phyloP scores from a whole-genome alignment of 805 yeast species.

The Pichia sporocuriosa region DNA sequence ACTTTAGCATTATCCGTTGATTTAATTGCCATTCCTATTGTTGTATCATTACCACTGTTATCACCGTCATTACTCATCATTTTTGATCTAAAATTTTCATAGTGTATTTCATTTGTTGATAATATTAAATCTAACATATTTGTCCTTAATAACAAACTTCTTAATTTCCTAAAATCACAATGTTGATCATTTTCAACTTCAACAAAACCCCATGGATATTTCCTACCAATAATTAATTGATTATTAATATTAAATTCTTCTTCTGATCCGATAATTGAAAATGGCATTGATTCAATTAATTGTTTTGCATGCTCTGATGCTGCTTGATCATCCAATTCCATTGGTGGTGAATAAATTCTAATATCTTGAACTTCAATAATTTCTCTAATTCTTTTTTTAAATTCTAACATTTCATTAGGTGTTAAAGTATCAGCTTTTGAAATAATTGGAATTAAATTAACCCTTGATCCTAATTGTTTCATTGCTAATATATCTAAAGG shows the following conservation, averaged over 20 bases:
- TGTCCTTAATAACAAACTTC: slow-evolving; percentile 72
- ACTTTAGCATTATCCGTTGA: slow-evolving; percentile 20
- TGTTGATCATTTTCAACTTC: slow-evolving; percentile 83
- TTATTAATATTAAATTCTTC: slow-evolving; percentile 64
- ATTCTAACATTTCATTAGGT: slow-evolving; percentile 57
- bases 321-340: slow-evolving; percentile 67
- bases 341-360: slow-evolving; percentile 76
- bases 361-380: slow-evolving; percentile 81
- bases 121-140: slow-evolving; percentile 76
- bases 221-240: slow-evolving; percentile 64
- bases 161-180: slow-evolving; percentile 77
- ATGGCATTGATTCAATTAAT: slow-evolving; percentile 79
- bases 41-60: slow-evolving; percentile 1
- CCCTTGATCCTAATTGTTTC: slow-evolving; percentile 75
- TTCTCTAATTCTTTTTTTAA: slow-evolving; percentile 72
- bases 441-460: slow-evolving; percentile 82
- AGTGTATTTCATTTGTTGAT: slow-evolving; percentile 76
- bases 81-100: slow-evolving; percentile 67
- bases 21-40: slow-evolving; percentile 16
- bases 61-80: slow-evolving; percentile 47
- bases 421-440: slow-evolving; percentile 85
- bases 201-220: slow-evolving; percentile 86
- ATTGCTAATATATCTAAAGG: slow-evolving; percentile 85
- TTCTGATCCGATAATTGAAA: slow-evolving; percentile 76
- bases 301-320: slow-evolving; percentile 76